phyloP scores from a whole-genome alignment of 1,284 basidiomycete species.

The Salmacisia buchloeana region DNA sequence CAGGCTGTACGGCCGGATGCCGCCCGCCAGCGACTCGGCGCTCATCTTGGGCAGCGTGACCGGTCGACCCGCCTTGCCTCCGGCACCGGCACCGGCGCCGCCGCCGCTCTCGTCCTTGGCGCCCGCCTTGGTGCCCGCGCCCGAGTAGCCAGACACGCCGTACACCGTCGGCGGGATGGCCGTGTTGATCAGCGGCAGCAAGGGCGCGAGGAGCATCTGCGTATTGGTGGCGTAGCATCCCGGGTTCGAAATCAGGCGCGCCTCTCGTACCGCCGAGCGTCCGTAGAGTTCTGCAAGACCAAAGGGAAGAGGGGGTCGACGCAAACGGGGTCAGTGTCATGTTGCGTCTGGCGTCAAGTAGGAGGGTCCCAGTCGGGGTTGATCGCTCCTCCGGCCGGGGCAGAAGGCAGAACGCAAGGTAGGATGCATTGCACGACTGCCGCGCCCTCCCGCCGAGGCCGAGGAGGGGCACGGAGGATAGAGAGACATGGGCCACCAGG shows the following conservation, averaged over 20 bases:
- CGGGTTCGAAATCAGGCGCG: conserved; percentile 89
- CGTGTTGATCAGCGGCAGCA: conserved; percentile 67
- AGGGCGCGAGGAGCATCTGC: conserved; percentile 83
- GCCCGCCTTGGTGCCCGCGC: conserved; percentile 79
- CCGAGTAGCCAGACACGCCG: conserved; percentile 88
- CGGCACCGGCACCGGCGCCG: not conserved
- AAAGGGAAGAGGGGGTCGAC: not conserved
- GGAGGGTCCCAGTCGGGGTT: not conserved
- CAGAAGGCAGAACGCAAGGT: not conserved
- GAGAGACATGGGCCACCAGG: too few species aligned
- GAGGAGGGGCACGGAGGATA: not conserved
- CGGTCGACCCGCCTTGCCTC: not conserved
- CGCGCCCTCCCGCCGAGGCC: too few species aligned
- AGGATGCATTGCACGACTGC: too few species aligned
- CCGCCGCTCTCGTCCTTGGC: conserved; percentile 19
- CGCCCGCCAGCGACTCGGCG: conserved; percentile 68
- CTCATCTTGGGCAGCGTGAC: conserved; percentile 73
- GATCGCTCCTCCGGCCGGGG: too few species aligned
- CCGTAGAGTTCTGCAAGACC: conserved; percentile 74
- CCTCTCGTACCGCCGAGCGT: conserved; percentile 63
- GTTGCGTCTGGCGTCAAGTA: not conserved
- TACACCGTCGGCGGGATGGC: conserved; percentile 77
- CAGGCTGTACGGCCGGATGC: conserved; percentile 75
- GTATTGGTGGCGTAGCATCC: conserved; percentile 94
- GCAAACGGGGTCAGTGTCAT: not conserved